Evolutionary conservation across 148 eudicot genomes (phyloP), one percentile per base, ranked within the genome.

Genomic region (Vaccinium corymbosum): DNA sequence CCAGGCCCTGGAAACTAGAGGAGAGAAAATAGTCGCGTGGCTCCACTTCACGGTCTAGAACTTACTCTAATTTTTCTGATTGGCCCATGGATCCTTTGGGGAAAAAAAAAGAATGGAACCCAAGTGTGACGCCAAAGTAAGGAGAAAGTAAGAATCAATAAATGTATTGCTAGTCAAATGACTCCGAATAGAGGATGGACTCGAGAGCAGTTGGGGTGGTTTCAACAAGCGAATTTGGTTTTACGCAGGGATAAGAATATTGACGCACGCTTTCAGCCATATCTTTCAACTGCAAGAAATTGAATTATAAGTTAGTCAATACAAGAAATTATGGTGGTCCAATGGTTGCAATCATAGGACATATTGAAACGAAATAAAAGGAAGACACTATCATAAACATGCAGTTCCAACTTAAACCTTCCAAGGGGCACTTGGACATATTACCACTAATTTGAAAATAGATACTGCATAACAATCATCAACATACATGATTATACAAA

Each of bases 1-100:
- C 82, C 64, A 82, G 87, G 87, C 16, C 86, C 90, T 42, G 90
- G 86, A 77, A 17, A 82, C 91, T 59, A 89, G 87, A 70, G 62
- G 42, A 16, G 90, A 86, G 59, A 86, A 85, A 66, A 87, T 85
- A 56, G 86, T 85, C 25, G 87, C 75, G 74, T 87, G 85, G 77
- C 90, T 83, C 91, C 90, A 74, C 89, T 88, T 90, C 90, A 55
- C 87, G 81, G 82, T 89, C 87, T 86, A 87, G 86, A 51, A 86
- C 88, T 87, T 90, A 83, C 81, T 86, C 88, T 78, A 12, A 32
- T 80, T 57, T 57, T 80, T 80, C 68, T 17, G 70, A 80, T 32
- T 38, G 70, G 62, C 51, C 82, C 68, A 35, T n/a, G 88, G 86
- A 38, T 27, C 88, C 86, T 71, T 87, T 83, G 70, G 46, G 6